These are phyloP conservation scores for Saturnispora diversa DNA, from an alignment of 805 yeast genomes.

Conservation along the genomic window DNA sequence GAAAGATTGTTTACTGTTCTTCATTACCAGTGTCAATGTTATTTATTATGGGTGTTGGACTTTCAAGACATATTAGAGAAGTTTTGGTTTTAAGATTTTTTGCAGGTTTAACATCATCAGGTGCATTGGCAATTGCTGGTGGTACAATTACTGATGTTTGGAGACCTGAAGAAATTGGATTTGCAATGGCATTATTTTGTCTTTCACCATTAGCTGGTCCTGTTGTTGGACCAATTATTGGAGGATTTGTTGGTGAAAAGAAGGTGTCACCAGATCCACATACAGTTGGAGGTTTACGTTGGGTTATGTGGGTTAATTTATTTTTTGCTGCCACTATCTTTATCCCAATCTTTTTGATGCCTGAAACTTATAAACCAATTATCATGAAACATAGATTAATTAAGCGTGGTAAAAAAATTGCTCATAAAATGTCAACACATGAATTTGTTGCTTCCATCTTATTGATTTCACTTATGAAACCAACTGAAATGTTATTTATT, in stretches of 20 bases:
- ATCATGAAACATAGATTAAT: conserved; percentile 53
- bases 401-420: conserved; percentile 47
- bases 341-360: conserved; percentile 36
- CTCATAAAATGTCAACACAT: conserved; percentile 28
- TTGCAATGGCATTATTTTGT: conserved; percentile 75
- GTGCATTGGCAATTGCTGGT: conserved; percentile 77
- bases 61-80: conserved; percentile 50
- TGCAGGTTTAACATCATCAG: conserved; percentile 69
- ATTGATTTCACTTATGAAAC: conserved; percentile 48
- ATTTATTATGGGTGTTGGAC: conserved; percentile 67
- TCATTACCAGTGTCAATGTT: conserved; percentile 62
- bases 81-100: conserved; percentile 65
- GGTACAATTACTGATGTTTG: conserved; percentile 79
- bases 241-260: conserved; percentile 56
- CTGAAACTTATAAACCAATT: conserved; percentile 70
- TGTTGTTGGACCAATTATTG: conserved; percentile 65
- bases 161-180: conserved; percentile 53
- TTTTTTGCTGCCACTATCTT: conserved; percentile 58
- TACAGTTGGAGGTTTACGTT: conserved; percentile 46
- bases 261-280: conserved; percentile 25
- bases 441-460: conserved; percentile 39
- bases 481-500: conserved; percentile 56
- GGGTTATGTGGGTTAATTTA: conserved; percentile 65
- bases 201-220: conserved; percentile 79
- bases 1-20: conserved; percentile 50